Evolutionary conservation across 2,329 filamentous ascomycete genomes (phyloP), one percentile per base, ranked within the genome.

Genomic region (Rhynchosporium agropyri): DNA sequence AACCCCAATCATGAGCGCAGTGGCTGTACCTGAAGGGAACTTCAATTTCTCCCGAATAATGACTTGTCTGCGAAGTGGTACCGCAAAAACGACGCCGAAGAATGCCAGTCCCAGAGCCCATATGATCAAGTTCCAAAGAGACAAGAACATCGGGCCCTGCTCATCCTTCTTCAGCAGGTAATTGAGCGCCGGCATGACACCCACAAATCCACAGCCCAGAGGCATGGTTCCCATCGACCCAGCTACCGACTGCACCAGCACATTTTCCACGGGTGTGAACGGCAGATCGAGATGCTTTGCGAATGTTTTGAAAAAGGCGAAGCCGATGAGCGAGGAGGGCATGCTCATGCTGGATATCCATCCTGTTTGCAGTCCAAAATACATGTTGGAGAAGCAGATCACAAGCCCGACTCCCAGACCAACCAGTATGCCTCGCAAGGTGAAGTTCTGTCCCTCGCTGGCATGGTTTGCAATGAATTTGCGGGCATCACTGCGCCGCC

Each of bases 191-290:
- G 95, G 95, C 65, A 98, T 88, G 8, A 98, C 93, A 4, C 94
- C 94, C 20, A 98, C 94, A 73, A 98, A 97, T 1, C 95, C 95
- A 71, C 94, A 96, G 0, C 94, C 94, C 10, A 99, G 79, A 0
- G 95, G 95, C 92, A 98, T 98, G 4, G 96, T 96, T 0, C 94
- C 95, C 76, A 98, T 96, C 15, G 91, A 91, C 10, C 95, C 94
- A 1, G 95, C 94, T 4, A 99, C 95, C 0, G 92, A 97, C 78
- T 99, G 95, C 10, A 99, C 90, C 28, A 99, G 82, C 3, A 99
- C 95, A 75, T 99, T 99, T 77, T 99, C 94, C 10, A 98, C 90
- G 0, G 95, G 93, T 3, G 90, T 92, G 72, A 99, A 99, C 0
- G 93, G 93, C 60, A 90, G 86, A 33, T 84, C 82, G 36, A 97